A percentile compares a stretch with the other conserved stretches of the same genome.
These are phyloP conservation scores for Blastobotrys terrestris DNA, from an alignment of 805 yeast genomes.

Conservation along the genomic window DNA sequence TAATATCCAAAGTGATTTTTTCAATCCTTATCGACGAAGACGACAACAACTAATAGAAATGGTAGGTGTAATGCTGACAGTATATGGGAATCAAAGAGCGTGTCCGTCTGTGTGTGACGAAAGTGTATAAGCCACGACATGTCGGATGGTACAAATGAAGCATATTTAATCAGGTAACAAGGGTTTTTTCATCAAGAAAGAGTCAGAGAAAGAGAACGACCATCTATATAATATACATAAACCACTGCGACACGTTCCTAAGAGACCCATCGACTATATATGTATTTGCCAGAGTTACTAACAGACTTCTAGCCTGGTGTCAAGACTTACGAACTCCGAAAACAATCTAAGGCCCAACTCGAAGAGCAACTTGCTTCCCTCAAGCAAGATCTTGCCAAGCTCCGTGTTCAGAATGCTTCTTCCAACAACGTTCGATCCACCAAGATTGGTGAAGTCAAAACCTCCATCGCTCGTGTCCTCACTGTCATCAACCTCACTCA, in stretches of 20 bases:
- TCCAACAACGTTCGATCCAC: constrained; percentile 69
- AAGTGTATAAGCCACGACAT: too few relatives aligned
- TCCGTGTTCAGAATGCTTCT: constrained; percentile 92
- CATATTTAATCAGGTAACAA: too few relatives aligned
- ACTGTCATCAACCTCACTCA: constrained; percentile 95
- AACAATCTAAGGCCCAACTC: constrained; percentile 95
- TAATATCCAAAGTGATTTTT: not conserved
- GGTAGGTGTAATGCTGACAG: not conserved
- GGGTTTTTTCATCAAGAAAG: too few relatives aligned
- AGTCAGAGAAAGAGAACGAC: too few relatives aligned
- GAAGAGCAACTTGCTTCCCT: constrained; percentile 90
- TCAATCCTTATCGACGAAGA: not conserved
- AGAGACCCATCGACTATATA: too few relatives aligned
- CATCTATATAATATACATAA: too few relatives aligned
- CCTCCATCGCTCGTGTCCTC: constrained; percentile 96
- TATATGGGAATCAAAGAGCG: too few relatives aligned
- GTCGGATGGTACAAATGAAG: too few relatives aligned
- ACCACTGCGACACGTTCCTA: too few relatives aligned
- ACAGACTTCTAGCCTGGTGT: constrained; percentile 26
- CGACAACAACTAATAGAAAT: not conserved
- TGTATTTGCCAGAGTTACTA: not conserved
- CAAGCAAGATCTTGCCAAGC: constrained; percentile 92
- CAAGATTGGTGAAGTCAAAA: constrained; percentile 95
- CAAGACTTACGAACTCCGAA: constrained; percentile 93
- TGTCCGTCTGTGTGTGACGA: too few relatives aligned